A percentile compares a stretch with the other conserved stretches of the same genome.
phyloP scores from a whole-genome alignment of 1,284 basidiomycete genomes.

The Coniferiporia sulphurascens region DNA sequence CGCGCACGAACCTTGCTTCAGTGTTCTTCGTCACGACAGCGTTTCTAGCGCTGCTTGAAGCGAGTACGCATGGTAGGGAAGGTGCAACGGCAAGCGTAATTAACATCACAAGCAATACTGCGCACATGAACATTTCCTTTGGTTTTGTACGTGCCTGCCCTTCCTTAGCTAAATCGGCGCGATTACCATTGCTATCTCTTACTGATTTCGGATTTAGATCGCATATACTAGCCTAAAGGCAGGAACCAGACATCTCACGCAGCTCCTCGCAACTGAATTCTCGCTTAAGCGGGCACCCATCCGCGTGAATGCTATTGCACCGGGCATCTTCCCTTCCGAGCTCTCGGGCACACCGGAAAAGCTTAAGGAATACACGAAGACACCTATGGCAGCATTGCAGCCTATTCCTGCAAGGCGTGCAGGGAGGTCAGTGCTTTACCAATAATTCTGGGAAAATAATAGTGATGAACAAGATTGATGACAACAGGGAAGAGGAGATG shows the following conservation, averaged over 20 bases:
- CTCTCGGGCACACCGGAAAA: slow-evolving; percentile 23
- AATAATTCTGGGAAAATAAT: neutral
- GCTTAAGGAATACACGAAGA: slow-evolving; percentile 16
- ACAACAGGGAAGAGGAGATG: slow-evolving; percentile 27
- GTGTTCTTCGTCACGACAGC: slow-evolving; percentile 31
- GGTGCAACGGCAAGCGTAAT: slow-evolving; percentile 28
- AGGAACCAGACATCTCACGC: slow-evolving; percentile 29
- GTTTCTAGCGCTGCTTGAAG: slow-evolving; percentile 31
- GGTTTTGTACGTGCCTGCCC: neutral
- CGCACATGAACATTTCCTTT: slow-evolving; percentile 22
- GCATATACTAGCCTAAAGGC: slow-evolving; percentile 32
- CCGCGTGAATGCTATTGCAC: slow-evolving; percentile 30
- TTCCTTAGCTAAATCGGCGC: neutral
- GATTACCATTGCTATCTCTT: neutral
- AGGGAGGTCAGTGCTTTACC: slow-evolving; percentile 22
- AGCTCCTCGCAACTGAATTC: slow-evolving; percentile 30
- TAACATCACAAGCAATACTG: slow-evolving; percentile 30
- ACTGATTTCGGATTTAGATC: slow-evolving; percentile 22
- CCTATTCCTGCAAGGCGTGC: slow-evolving; percentile 21
- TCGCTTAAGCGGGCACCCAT: slow-evolving; percentile 28
- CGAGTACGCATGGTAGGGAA: slow-evolving; percentile 19
- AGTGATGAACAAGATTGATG: neutral
- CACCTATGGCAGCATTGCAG: slow-evolving; percentile 19
- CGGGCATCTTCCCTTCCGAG: slow-evolving; percentile 29
- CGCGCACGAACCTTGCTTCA: slow-evolving; percentile 25